Conservation (phyloP, 1,284 basidiomycete species). For the Termitomyces sp. region DNA sequence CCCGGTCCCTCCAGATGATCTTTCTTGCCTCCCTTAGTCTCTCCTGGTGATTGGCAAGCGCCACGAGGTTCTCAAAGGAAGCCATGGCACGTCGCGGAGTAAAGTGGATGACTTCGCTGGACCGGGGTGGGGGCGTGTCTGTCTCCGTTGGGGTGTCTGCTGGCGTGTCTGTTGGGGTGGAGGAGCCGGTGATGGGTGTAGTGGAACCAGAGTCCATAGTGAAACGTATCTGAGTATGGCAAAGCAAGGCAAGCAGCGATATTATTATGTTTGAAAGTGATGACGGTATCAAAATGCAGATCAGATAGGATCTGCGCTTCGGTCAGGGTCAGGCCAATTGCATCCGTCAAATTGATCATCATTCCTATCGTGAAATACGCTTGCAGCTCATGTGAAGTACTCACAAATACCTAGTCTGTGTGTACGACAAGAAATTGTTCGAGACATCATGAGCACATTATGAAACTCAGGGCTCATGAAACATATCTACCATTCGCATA, state of each 20-base stretch:
- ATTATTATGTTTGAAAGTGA: not conserved
- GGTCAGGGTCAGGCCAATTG: not conserved
- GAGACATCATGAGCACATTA: no score
- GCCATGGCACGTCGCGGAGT: slow-evolving; percentile 55
- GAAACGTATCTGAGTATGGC: not conserved
- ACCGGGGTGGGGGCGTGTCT: slow-evolving; percentile 5
- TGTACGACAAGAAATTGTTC: no score
- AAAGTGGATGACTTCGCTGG: slow-evolving; percentile 25
- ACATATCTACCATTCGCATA: no score
- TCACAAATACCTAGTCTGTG: no score
- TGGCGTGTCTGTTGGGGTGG: slow-evolving; percentile 15
- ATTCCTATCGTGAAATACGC: no score
- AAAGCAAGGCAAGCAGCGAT: not conserved
- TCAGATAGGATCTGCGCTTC: not conserved
- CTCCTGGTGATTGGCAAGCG: slow-evolving; percentile 75
- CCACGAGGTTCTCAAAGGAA: slow-evolving; percentile 77
- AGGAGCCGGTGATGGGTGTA: slow-evolving; percentile 12
- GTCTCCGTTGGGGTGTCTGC: slow-evolving; percentile 10
- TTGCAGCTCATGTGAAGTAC: no score
- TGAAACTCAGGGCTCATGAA: no score
- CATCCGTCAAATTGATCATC: not conserved
- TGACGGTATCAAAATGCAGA: not conserved
- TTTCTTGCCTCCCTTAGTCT: slow-evolving; percentile 62
- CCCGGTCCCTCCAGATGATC: slow-evolving; percentile 81
- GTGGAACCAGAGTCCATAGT: slow-evolving; percentile 12